These are phyloP conservation scores for Sphaerobolus stellatus DNA, from an alignment of 1,284 basidiomycete genomes.

Conservation along the genomic window DNA sequence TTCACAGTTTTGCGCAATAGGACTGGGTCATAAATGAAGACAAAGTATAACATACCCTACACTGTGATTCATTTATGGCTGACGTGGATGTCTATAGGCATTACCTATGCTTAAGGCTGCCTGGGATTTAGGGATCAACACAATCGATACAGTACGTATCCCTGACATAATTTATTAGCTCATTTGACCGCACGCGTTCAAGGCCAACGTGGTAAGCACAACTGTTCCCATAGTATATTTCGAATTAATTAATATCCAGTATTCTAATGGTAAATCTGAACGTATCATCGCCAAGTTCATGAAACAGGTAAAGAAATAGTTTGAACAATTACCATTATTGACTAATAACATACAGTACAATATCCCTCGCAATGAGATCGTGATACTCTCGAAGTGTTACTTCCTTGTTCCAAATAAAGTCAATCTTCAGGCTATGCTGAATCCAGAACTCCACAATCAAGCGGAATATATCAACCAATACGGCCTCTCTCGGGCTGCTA, in stretches of 20 bases:
- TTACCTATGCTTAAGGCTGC: conserved; percentile 21
- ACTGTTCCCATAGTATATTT: too few relatives aligned
- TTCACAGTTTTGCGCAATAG: too few relatives aligned
- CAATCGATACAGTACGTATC: conserved; percentile 19
- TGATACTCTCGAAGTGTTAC: conserved; percentile 39
- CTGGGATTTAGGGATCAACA: conserved; percentile 25
- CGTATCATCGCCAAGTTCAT: conserved; percentile 20
- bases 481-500: conserved; percentile 35
- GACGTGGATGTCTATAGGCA: too few relatives aligned
- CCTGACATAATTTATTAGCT: not conserved
- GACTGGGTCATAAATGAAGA: conserved; percentile 18
- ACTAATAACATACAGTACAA: too few relatives aligned
- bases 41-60: conserved; percentile 5
- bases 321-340: too few relatives aligned
- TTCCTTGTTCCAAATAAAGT: not conserved
- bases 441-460: too few relatives aligned
- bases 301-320: conserved; percentile 15
- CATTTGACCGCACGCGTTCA: not conserved
- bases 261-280: conserved; percentile 21
- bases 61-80: too few relatives aligned
- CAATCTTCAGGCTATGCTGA: too few relatives aligned
- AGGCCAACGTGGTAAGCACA: conserved; percentile 1
- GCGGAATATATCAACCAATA: conserved; percentile 35
- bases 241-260: not conserved
- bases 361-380: conserved; percentile 42